These are phyloP conservation scores for Blastosporella zonata DNA, from an alignment of 1,284 basidiomycete genomes.

Conservation along the genomic window DNA sequence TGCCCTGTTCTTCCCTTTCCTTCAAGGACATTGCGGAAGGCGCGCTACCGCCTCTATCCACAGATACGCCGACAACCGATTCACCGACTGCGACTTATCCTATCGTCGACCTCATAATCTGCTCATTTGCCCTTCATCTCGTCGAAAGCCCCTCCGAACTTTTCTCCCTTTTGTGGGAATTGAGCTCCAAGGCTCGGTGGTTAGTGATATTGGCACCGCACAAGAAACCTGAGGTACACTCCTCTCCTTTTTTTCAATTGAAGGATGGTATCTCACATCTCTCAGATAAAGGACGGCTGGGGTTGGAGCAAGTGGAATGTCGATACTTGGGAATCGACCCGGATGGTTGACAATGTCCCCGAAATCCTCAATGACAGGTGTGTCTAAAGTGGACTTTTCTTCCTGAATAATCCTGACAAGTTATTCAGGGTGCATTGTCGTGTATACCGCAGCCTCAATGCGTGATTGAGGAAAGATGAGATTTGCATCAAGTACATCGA, in stretches of 20 bases:
- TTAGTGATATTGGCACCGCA: constrained; percentile 69
- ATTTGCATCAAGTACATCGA: neutral
- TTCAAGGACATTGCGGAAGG: constrained; percentile 35
- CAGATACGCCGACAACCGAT: constrained; percentile 11
- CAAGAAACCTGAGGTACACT: constrained; percentile 65
- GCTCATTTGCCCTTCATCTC: constrained; percentile 73
- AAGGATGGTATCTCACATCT: neutral
- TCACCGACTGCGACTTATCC: constrained; percentile 8
- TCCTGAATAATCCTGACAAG: neutral
- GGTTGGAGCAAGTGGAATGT: constrained; percentile 71
- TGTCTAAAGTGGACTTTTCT: constrained; percentile 18
- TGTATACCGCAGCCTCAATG: constrained; percentile 38
- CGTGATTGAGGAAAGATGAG: constrained; percentile 13
- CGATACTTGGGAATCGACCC: constrained; percentile 47
- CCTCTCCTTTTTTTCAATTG: neutral
- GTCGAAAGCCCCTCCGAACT: constrained; percentile 59
- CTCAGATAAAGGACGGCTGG: constrained; percentile 70
- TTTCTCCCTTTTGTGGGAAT: constrained; percentile 60
- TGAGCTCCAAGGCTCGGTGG: constrained; percentile 61
- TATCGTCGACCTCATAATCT: constrained; percentile 58
- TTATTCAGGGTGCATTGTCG: constrained; percentile 45
- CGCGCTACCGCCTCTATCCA: constrained; percentile 23
- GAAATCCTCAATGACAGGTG: constrained; percentile 58
- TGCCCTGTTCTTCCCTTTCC: constrained; percentile 30
- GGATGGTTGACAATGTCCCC: constrained; percentile 39